These are phyloP conservation scores for Quercus rubra DNA, from an alignment of 306 rosid genomes.

Conservation along the genomic window DNA sequence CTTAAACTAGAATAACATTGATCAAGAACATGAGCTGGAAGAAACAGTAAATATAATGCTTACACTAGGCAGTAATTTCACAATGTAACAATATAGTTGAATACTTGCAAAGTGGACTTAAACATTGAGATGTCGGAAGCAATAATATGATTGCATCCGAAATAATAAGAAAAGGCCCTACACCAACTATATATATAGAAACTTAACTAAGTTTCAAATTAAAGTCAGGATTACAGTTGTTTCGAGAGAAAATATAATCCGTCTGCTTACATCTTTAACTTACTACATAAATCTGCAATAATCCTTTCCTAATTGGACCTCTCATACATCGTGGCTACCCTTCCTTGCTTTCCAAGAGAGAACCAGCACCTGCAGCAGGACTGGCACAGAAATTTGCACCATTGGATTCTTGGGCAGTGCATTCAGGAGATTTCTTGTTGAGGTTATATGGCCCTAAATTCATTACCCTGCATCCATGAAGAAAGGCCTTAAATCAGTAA, in stretches of 20 bases:
- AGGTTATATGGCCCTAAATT: slow-evolving; percentile 67
- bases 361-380: slow-evolving; percentile 3
- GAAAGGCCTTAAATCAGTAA: slow-evolving; percentile 8
- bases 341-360: slow-evolving; percentile 33
- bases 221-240: slow-evolving; percentile 18
- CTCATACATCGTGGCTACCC: slow-evolving; percentile 7
- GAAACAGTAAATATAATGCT: not conserved
- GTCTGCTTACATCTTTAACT: slow-evolving; percentile 31
- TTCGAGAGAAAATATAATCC: slow-evolving; percentile 16
- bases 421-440: slow-evolving; percentile 48
- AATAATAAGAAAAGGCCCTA: slow-evolving; percentile 24
- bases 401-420: slow-evolving; percentile 41
- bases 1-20: too few species aligned
- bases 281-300: slow-evolving; percentile 29
- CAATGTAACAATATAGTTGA: slow-evolving; percentile 3
- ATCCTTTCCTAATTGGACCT: slow-evolving; percentile 17
- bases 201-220: slow-evolving; percentile 12
- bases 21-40: not conserved
- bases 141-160: slow-evolving; percentile 19
- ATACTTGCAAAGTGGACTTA: slow-evolving; percentile 21
- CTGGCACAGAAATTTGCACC: slow-evolving; percentile 44
- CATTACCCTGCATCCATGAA: slow-evolving; percentile 59
- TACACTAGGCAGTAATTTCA: slow-evolving; percentile 22
- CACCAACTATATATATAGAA: slow-evolving; percentile 18
- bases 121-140: slow-evolving; percentile 15